Evolutionary conservation across 202 grass and related monocot genomes (phyloP).

Genomic region (Schoenoplectus tabernaemontani): DNA sequence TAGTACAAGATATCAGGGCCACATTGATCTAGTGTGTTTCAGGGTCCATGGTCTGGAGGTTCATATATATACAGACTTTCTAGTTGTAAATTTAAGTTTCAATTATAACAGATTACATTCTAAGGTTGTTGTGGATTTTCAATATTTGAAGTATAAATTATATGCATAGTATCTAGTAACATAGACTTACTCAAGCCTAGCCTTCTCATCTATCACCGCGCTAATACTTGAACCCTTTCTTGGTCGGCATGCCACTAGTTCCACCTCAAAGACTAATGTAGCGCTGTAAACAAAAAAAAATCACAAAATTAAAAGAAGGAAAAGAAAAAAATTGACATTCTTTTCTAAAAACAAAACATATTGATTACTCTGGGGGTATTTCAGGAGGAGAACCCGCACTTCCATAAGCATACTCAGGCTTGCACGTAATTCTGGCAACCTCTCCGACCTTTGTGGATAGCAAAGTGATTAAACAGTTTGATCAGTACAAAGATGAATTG

Average conservation of each 20-base stretch:
- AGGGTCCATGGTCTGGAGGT: background rate
- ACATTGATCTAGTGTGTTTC: background rate
- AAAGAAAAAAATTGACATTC: background rate
- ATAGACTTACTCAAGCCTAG: slow-evolving; percentile 77
- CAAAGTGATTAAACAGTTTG: slow-evolving; percentile 15
- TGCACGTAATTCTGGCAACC: slow-evolving; percentile 86
- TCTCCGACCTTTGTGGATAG: slow-evolving; percentile 68
- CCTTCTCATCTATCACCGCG: slow-evolving; percentile 76
- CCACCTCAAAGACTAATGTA: slow-evolving; percentile 91
- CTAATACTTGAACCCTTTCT: slow-evolving; percentile 82
- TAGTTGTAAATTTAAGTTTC: background rate
- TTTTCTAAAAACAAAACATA: slow-evolving; percentile 3
- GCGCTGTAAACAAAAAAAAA: slow-evolving; percentile 47
- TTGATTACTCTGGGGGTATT: slow-evolving; percentile 67
- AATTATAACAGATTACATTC: background rate
- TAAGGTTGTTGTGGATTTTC: background rate
- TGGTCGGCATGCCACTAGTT: slow-evolving; percentile 74
- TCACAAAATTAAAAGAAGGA: background rate
- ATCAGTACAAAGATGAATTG: slow-evolving; percentile 17
- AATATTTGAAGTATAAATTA: background rate
- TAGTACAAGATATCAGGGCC: background rate
- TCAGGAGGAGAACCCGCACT: slow-evolving; percentile 74
- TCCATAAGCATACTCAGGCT: slow-evolving; percentile 91
- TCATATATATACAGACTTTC: background rate
- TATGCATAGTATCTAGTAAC: background rate